Percentiles rank a stretch among this genome's conserved stretches.
phyloP scores from a whole-genome alignment of 2,329 filamentous ascomycete genomes.

The Lithohypha guttulata region DNA sequence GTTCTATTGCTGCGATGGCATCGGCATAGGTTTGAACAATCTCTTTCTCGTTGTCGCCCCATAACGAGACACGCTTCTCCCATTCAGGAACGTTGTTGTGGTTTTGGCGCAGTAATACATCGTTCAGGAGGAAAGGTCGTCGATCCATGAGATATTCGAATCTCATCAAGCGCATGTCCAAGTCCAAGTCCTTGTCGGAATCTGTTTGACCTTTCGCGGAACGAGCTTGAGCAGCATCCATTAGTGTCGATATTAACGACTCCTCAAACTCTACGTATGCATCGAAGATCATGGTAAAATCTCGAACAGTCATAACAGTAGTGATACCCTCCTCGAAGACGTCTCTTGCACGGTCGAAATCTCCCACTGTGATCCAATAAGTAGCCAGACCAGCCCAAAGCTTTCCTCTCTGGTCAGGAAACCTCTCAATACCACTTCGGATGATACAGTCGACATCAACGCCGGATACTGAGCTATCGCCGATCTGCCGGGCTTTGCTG shows the following conservation, averaged over 20 bases:
- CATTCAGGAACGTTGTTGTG: slow-evolving; percentile 93
- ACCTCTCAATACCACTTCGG: slow-evolving; percentile 78
- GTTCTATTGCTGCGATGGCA: slow-evolving; percentile 83
- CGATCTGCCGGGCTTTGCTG: slow-evolving; percentile 74
- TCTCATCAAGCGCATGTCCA: slow-evolving; percentile 93
- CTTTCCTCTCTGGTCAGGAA: slow-evolving; percentile 87
- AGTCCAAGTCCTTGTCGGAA: slow-evolving; percentile 78
- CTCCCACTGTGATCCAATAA: slow-evolving; percentile 89
- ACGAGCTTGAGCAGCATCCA: slow-evolving; percentile 73
- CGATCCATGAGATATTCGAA: slow-evolving; percentile 98
- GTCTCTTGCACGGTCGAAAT: slow-evolving; percentile 85
- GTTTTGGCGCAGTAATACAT: slow-evolving; percentile 88
- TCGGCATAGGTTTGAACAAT: slow-evolving; percentile 90
- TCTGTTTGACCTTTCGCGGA: slow-evolving; percentile 69
- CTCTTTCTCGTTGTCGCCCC: slow-evolving; percentile 86
- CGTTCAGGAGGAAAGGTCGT: slow-evolving; percentile 88
- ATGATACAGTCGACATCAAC: slow-evolving; percentile 90
- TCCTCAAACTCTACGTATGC: slow-evolving; percentile 96
- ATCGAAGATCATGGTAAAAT: slow-evolving; percentile 94
- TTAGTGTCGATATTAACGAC: slow-evolving; percentile 79
- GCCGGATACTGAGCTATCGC: slow-evolving; percentile 67
- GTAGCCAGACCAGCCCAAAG: slow-evolving; percentile 90
- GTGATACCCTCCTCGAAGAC: slow-evolving; percentile 93
- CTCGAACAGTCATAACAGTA: slow-evolving; percentile 95
- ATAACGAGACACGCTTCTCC: slow-evolving; percentile 92